Percentiles rank a stretch among this genome's conserved stretches.
phyloP scores from a whole-genome alignment of 2,329 filamentous ascomycete species.

The Phialocephala subalpina region DNA sequence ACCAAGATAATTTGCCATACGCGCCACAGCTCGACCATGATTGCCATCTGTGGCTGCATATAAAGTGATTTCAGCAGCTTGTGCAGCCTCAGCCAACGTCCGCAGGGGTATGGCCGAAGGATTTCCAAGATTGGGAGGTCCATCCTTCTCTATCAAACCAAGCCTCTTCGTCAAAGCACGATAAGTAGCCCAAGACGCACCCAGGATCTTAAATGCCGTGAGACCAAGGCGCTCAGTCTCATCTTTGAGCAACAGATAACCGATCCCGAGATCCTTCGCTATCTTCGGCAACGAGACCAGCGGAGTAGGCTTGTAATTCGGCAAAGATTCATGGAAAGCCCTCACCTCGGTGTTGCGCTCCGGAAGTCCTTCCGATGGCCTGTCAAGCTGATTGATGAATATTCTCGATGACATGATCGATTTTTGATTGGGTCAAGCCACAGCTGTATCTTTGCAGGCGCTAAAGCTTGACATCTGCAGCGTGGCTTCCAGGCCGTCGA shows the following conservation, averaged over 20 bases:
- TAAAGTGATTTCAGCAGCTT: slow-evolving; percentile 54
- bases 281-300: slow-evolving; percentile 56
- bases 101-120: slow-evolving; percentile 10
- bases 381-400: slow-evolving; percentile 16
- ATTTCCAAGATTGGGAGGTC: background rate
- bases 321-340: slow-evolving; percentile 30
- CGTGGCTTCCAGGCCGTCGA: background rate
- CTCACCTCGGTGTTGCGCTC: slow-evolving; percentile 2
- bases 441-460: background rate
- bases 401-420: slow-evolving; percentile 12
- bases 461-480: background rate
- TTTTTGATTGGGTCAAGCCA: slow-evolving; percentile 4
- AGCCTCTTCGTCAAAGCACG: slow-evolving; percentile 59
- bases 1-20: slow-evolving; percentile 68
- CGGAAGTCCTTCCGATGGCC: background rate
- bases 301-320: slow-evolving; percentile 25
- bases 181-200: slow-evolving; percentile 77
- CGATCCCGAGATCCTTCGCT: slow-evolving; percentile 64
- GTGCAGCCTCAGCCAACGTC: slow-evolving; percentile 35
- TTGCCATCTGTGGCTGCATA: slow-evolving; percentile 77
- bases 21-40: slow-evolving; percentile 75
- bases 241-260: slow-evolving; percentile 72
- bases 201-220: slow-evolving; percentile 82
- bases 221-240: slow-evolving; percentile 74
- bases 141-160: slow-evolving; percentile 45